These are phyloP conservation scores for Stylonectria norvegica DNA, from an alignment of 2,329 filamentous ascomycete genomes.

Conservation along the genomic window DNA sequence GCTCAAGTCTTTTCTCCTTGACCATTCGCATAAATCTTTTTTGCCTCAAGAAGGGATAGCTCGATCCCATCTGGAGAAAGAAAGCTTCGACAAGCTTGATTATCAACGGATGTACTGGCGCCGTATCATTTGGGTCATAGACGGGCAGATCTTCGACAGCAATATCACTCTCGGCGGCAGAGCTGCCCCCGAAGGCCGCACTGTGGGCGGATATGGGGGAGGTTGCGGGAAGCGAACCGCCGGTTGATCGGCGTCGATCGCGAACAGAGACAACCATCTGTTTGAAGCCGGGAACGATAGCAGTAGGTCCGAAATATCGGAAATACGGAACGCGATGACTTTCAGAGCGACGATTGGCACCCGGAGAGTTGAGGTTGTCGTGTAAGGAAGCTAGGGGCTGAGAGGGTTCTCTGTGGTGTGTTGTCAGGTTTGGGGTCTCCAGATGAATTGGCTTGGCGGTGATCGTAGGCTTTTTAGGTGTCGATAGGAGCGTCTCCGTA, in stretches of 20 bases:
- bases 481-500: no score
- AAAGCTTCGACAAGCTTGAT: slow-evolving; percentile 75
- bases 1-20: slow-evolving; percentile 75
- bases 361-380: slow-evolving; percentile 35
- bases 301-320: slow-evolving; percentile 84
- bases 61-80: slow-evolving; percentile 78
- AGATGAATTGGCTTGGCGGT: slow-evolving; percentile 11
- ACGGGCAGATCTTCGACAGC: slow-evolving; percentile 59
- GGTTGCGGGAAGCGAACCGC: slow-evolving; percentile 53
- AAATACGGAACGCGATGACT: slow-evolving; percentile 79
- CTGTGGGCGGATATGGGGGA: slow-evolving; percentile 45
- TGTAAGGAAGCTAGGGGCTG: slow-evolving; percentile 11
- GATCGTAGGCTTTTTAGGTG: slow-evolving; percentile 9
- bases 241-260: slow-evolving; percentile 58
- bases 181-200: slow-evolving; percentile 35
- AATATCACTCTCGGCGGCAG: slow-evolving; percentile 42
- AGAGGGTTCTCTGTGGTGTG: slow-evolving; percentile 8
- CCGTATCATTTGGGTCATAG: slow-evolving; percentile 70
- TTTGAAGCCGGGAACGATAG: slow-evolving; percentile 88
- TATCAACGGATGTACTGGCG: slow-evolving; percentile 71
- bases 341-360: slow-evolving; percentile 47
- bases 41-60: slow-evolving; percentile 76
- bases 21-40: slow-evolving; percentile 71
- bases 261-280: slow-evolving; percentile 83
- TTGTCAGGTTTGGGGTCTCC: slow-evolving; percentile 4